Conservation (phyloP, 257 asterid species). For the Phtheirospermum japonicum region DNA sequence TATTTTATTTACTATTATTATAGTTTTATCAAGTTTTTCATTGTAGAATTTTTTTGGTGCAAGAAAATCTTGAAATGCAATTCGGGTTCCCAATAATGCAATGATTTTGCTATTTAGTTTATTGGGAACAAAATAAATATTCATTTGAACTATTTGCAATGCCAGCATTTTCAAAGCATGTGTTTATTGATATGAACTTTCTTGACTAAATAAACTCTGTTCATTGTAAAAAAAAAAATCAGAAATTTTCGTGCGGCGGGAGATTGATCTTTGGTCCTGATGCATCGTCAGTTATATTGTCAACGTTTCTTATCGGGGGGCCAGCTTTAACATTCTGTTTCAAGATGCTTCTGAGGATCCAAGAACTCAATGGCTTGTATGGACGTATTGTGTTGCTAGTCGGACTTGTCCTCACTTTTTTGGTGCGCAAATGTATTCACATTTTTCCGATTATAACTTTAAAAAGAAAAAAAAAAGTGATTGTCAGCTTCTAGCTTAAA, state of each 20-base stretch:
- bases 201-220: too few relatives aligned
- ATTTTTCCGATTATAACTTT: too few relatives aligned
- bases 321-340: slow-evolving; percentile 72
- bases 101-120: slow-evolving; percentile 3
- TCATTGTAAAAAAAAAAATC: too few relatives aligned
- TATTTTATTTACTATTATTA: background rate
- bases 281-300: slow-evolving; percentile 54
- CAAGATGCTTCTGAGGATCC: slow-evolving; percentile 45
- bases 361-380: slow-evolving; percentile 36
- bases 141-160: too few relatives aligned
- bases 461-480: background rate
- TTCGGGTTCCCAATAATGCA: too few relatives aligned
- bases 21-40: slow-evolving; percentile 10
- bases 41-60: background rate
- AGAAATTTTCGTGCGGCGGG: slow-evolving; percentile 86
- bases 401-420: slow-evolving; percentile 57
- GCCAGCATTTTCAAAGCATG: too few relatives aligned
- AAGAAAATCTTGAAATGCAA: slow-evolving; percentile 10
- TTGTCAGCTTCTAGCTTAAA: background rate
- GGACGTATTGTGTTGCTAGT: slow-evolving; percentile 44
- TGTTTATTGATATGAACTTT: too few relatives aligned
- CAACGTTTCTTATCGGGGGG: slow-evolving; percentile 59
- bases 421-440: slow-evolving; percentile 44
- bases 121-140: background rate
- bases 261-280: slow-evolving; percentile 85